phyloP scores from a whole-genome alignment of 192 early-diverging fungal genomes.

The Chytriomyces confervae region DNA sequence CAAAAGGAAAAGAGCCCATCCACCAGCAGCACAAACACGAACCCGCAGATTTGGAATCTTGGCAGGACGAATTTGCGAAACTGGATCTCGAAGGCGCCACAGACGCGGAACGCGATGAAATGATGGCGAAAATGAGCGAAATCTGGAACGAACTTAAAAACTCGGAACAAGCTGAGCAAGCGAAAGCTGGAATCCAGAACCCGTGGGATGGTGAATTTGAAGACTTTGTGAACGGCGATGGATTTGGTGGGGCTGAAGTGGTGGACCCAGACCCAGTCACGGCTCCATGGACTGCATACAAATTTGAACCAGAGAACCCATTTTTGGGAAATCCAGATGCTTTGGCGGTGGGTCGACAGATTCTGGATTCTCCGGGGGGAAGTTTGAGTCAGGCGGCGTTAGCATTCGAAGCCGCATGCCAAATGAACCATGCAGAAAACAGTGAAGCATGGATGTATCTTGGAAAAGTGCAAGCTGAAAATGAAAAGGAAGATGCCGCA shows the following conservation, averaged over 20 bases:
- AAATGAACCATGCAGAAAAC: constrained; percentile 68
- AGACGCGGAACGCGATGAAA: constrained; percentile 35
- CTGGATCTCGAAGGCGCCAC: constrained; percentile 2
- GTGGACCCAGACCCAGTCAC: constrained; percentile 42
- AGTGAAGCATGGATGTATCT: constrained; percentile 80
- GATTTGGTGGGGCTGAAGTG: constrained; percentile 36
- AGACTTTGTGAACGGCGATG: constrained; percentile 50
- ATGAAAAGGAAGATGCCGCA: constrained; percentile 87
- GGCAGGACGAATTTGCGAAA: constrained; percentile 34
- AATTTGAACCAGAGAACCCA: constrained; percentile 77
- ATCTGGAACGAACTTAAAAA: constrained; percentile 58
- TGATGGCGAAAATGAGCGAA: constrained; percentile 31
- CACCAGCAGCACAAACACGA: neutral
- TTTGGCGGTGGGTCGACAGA: constrained; percentile 39
- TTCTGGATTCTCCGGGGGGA: constrained; percentile 48
- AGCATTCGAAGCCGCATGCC: constrained; percentile 85
- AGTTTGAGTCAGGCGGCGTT: constrained; percentile 83
- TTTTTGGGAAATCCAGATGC: constrained; percentile 56
- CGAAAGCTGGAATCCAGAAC: constrained; percentile 5
- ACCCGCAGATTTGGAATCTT: constrained; percentile 20
- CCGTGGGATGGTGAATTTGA: constrained; percentile 51
- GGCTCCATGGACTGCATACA: constrained; percentile 58
- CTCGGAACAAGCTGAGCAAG: constrained; percentile 5
- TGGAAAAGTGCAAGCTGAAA: constrained; percentile 89
- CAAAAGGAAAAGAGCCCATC: neutral